Conservation (phyloP, 805 yeast species). For the Candida ascalaphidarum region DNA sequence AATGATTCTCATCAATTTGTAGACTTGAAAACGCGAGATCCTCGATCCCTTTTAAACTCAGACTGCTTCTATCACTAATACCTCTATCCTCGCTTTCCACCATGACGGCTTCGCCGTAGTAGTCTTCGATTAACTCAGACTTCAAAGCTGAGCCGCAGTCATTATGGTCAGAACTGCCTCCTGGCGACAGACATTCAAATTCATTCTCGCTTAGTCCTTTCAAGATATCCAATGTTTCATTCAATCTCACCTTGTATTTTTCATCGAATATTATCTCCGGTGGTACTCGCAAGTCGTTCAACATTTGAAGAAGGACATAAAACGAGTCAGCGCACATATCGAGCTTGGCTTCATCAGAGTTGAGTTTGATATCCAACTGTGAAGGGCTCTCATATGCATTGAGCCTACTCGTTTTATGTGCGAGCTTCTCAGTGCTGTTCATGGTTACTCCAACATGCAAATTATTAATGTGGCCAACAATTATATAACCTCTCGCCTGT, state of each 20-base stretch:
- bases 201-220: conserved; percentile 30
- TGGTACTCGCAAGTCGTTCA: conserved; percentile 68
- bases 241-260: conserved; percentile 40
- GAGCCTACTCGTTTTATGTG: conserved; percentile 8
- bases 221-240: conserved; percentile 28
- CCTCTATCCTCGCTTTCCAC: no score
- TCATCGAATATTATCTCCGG: conserved; percentile 51
- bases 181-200: no score
- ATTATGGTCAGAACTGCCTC: no score
- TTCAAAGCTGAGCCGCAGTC: no score
- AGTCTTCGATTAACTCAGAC: no score
- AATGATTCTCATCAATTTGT: no score
- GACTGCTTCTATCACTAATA: no score
- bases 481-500: conserved; percentile 39
- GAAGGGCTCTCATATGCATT: conserved; percentile 16
- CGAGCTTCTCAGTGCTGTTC: conserved; percentile 13
- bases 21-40: no score
- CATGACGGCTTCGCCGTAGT: no score
- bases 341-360: conserved; percentile 38
- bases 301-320: conserved; percentile 57
- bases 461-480: conserved; percentile 39
- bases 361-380: conserved; percentile 35
- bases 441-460: conserved; percentile 27
- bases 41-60: no score
- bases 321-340: conserved; percentile 81